These are phyloP conservation scores for Aspergillus carbonarius DNA, from an alignment of 2,329 filamentous ascomycete species.

Conservation along the genomic window DNA sequence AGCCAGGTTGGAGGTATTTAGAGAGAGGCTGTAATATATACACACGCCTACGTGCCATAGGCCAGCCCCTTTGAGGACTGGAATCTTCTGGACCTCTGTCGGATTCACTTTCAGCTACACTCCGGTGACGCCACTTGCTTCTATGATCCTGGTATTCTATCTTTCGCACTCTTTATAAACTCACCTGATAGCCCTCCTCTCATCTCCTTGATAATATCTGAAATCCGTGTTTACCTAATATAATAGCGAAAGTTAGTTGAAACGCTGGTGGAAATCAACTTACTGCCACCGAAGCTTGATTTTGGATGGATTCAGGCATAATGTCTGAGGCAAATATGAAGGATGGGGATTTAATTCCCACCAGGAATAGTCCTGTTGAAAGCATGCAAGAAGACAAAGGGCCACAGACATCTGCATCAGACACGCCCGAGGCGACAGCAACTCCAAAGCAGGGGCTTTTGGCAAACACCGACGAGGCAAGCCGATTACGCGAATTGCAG, in stretches of 20 bases:
- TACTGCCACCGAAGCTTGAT: neutral
- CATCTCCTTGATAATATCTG: neutral
- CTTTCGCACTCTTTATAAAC: neutral
- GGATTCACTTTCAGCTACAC: neutral
- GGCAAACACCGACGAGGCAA: conserved; percentile 53
- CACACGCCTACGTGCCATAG: neutral
- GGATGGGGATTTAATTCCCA: neutral
- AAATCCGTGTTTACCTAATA: neutral
- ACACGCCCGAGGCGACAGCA: neutral
- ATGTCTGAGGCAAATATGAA: neutral
- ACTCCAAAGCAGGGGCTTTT: neutral
- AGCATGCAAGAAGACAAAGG: neutral
- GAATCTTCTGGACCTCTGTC: neutral
- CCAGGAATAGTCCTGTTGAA: neutral
- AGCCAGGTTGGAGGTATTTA: neutral
- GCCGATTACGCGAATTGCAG: conserved; percentile 62
- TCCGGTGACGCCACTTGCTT: neutral
- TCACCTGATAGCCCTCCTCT: neutral
- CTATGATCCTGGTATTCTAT: neutral
- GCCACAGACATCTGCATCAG: neutral
- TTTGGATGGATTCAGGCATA: neutral
- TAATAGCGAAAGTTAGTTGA: neutral
- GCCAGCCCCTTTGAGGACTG: neutral
- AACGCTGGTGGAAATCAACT: neutral
- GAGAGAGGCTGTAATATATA: neutral